Evolutionary conservation across 2,329 filamentous ascomycete species (phyloP).

Genomic region (Cladorrhinum sp.): DNA sequence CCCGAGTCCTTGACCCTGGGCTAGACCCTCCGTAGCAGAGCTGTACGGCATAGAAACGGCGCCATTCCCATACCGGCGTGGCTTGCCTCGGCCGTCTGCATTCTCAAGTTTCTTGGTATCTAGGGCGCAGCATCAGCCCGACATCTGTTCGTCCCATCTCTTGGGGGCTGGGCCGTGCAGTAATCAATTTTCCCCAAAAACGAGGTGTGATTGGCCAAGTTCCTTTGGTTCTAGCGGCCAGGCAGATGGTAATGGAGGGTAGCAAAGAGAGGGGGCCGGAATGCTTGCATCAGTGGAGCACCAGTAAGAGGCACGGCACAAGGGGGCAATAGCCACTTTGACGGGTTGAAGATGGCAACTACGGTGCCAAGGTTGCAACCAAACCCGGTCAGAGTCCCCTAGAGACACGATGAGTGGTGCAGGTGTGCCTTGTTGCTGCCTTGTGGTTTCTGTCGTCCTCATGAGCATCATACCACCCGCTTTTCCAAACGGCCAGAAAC

Average conservation of each 20-base stretch:
- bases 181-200: constrained; percentile 16
- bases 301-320: constrained; percentile 12
- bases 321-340: constrained; percentile 4
- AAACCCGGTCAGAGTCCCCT: not conserved
- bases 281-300: constrained; percentile 11
- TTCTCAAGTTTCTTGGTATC: constrained; percentile 1
- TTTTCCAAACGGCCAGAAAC: not conserved
- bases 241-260: constrained; percentile 14
- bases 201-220: constrained; percentile 22
- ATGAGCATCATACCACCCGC: not conserved
- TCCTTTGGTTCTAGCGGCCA: constrained; percentile 15
- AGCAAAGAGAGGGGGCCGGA: constrained; percentile 9
- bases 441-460: constrained; percentile 10
- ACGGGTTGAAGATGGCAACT: constrained; percentile 5
- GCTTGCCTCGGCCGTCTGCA: constrained; percentile 12
- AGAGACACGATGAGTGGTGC: not conserved
- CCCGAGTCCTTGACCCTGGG: not conserved
- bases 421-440: constrained; percentile 13
- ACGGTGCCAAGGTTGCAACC: not conserved
- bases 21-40: not conserved
- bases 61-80: constrained; percentile 11
- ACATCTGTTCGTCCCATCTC: constrained; percentile 4
- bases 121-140: constrained; percentile 24
- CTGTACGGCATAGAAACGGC: constrained; percentile 1
- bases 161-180: constrained; percentile 24